phyloP scores from a whole-genome alignment of 257 asterid genomes.

The Petrea volubilis region DNA sequence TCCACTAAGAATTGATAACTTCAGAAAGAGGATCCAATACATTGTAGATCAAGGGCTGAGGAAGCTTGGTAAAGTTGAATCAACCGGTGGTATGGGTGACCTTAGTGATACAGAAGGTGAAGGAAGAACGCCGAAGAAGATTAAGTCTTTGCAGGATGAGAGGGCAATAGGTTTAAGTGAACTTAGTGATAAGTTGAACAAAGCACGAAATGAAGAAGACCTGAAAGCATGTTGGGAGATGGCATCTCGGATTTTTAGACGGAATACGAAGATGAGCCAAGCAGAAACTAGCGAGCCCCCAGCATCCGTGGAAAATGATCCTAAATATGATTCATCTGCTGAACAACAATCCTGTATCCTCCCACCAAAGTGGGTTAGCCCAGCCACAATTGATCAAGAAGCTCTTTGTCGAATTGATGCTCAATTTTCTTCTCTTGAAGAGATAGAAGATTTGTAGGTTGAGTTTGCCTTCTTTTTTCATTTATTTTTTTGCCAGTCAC shows the following conservation, averaged over 20 bases:
- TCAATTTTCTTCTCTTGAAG: constrained; percentile 64
- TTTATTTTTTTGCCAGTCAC: neutral
- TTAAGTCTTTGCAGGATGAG: constrained; percentile 51
- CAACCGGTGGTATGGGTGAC: constrained; percentile 33
- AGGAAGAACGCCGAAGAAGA: constrained; percentile 47
- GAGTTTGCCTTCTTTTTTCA: neutral
- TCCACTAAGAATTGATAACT: constrained; percentile 55
- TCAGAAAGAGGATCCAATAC: constrained; percentile 68
- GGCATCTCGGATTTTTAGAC: constrained; percentile 49
- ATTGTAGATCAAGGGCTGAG: constrained; percentile 71
- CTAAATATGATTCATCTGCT: constrained; percentile 13
- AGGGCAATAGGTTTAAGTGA: constrained; percentile 47
- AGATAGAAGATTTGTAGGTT: constrained; percentile 57
- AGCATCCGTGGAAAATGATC: constrained; percentile 25
- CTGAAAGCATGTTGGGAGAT: constrained; percentile 62
- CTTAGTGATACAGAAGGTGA: constrained; percentile 49
- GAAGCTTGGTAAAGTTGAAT: constrained; percentile 50
- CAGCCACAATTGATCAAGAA: constrained; percentile 48
- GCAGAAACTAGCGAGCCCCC: constrained; percentile 26
- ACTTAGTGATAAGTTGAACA: constrained; percentile 70
- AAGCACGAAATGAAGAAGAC: constrained; percentile 77
- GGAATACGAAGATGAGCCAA: constrained; percentile 26
- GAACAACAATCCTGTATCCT: constrained; percentile 20
- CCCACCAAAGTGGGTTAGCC: constrained; percentile 61
- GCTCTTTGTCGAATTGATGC: constrained; percentile 48